phyloP scores from a whole-genome alignment of 2,329 filamentous ascomycete genomes.

The Bertia moriformis region DNA sequence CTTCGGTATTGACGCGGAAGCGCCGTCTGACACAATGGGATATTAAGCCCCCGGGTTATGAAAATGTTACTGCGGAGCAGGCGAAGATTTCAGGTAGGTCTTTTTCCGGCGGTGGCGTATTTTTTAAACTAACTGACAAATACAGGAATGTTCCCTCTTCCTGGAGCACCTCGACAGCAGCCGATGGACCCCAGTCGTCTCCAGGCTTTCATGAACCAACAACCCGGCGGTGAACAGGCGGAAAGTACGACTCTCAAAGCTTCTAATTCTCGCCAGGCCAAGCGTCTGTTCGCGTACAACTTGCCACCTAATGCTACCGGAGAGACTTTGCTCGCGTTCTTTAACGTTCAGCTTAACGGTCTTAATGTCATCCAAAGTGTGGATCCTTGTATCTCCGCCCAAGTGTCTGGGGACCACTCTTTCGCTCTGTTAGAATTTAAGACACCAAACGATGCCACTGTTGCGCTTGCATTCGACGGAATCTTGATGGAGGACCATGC shows the following conservation, averaged over 20 bases:
- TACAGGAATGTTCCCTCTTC: conserved; percentile 89
- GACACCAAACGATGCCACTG: conserved; percentile 71
- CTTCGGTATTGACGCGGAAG: conserved; percentile 73
- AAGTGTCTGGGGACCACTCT: conserved; percentile 62
- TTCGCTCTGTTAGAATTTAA: conserved; percentile 91
- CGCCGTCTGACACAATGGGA: conserved; percentile 97
- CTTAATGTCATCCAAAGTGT: conserved; percentile 74
- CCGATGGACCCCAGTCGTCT: conserved; percentile 88
- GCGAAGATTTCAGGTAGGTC: conserved; percentile 71
- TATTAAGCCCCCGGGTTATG: conserved; percentile 95
- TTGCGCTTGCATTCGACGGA: conserved; percentile 79
- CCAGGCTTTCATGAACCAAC: conserved; percentile 89
- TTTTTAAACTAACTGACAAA: conserved; percentile 1
- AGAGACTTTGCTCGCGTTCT: conserved; percentile 66
- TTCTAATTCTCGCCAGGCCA: conserved; percentile 83
- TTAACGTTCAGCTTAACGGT: conserved; percentile 94
- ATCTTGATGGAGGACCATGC: conserved; percentile 60
- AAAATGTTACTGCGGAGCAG: conserved; percentile 95
- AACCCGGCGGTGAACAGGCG: conserved; percentile 45
- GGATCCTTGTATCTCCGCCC: conserved; percentile 73
- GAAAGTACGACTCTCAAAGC: conserved; percentile 75
- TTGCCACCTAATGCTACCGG: conserved; percentile 61
- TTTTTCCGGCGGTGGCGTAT: too few species aligned
- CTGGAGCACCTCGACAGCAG: conserved; percentile 85
- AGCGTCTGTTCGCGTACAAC: conserved; percentile 79